These are phyloP conservation scores for Hypoxylon rickii DNA, from an alignment of 495 filamentous ascomycete genomes.

Conservation along the genomic window DNA sequence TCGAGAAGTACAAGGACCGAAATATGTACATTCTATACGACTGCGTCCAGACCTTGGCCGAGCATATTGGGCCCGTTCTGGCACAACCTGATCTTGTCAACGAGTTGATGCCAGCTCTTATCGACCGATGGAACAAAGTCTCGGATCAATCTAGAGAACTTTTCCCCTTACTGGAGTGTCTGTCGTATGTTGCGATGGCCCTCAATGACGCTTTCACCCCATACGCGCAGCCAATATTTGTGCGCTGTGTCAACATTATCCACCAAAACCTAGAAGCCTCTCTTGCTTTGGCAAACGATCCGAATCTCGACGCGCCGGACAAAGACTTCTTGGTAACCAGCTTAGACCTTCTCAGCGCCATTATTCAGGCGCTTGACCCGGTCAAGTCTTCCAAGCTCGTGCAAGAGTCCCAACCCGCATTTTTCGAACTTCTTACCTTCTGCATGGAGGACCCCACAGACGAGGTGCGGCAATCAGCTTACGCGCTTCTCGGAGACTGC, in stretches of 20 bases:
- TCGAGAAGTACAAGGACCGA: slow-evolving; percentile 92
- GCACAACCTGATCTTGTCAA: slow-evolving; percentile 76
- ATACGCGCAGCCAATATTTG: slow-evolving; percentile 82
- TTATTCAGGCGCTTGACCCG: slow-evolving; percentile 88
- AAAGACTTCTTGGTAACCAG: slow-evolving; percentile 98
- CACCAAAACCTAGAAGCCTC: slow-evolving; percentile 84
- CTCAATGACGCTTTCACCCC: slow-evolving; percentile 81
- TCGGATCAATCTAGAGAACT: slow-evolving; percentile 89
- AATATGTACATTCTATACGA: slow-evolving; percentile 99
- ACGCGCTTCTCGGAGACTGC: slow-evolving; percentile 93
- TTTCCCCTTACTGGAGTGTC: slow-evolving; percentile 91
- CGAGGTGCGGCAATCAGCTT: slow-evolving; percentile 94
- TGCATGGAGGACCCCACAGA: slow-evolving; percentile 94
- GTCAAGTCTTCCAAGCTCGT: slow-evolving; percentile 76
- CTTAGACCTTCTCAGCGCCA: slow-evolving; percentile 89
- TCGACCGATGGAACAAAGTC: slow-evolving; percentile 85
- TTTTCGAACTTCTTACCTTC: slow-evolving; percentile 87
- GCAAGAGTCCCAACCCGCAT: slow-evolving; percentile 70
- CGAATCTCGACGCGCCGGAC: slow-evolving; percentile 77
- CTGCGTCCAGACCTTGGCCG: slow-evolving; percentile 95
- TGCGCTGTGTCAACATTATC: slow-evolving; percentile 86
- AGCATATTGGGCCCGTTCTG: slow-evolving; percentile 81
- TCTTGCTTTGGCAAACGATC: slow-evolving; percentile 63
- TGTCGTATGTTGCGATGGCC: slow-evolving; percentile 91
- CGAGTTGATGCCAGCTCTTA: slow-evolving; percentile 92